Evolutionary conservation across 306 rosid species (phyloP), one percentile per base, ranked within the genome.

Genomic region (Abrus pulchellus): DNA sequence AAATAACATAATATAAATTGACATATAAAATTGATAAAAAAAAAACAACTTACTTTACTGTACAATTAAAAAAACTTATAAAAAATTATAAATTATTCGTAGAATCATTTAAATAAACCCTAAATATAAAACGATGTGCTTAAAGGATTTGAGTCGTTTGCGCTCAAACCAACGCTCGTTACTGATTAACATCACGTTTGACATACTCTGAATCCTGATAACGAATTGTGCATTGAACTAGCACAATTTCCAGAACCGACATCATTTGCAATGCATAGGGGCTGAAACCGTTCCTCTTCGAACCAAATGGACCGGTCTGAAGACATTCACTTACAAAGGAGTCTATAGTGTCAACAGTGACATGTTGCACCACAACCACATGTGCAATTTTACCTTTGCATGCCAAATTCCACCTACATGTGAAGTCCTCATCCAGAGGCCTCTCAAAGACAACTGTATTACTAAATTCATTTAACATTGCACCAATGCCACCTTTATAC

Each of bases 341-440:
- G 7, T 77, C 67, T 13, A 77, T 1, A 32, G 66, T 66, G 40
- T 77, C 45, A 40, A 41, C 41, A 6, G 82, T 77, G 0, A 77
- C 67, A 3, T 77, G 75, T 7, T 64, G 64, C 81, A 77, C 36
- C 10, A 77, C 74, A 8, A 65, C 74, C 43, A 65, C 81, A 52
- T 87, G 97, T 28, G 94, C 91, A 8, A 90, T 82, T 34, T 75
- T 88, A 48, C 92, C 97, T 43, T 88, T 70, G 67, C 97, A 92
- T 1, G 91, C 91, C 72, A 92, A 82, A 73, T 66, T 90, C 97
- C 97, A 92, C 80, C 72, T 77, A 1, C 89, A 85, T 11, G 75
- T 43, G 7, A 92, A 92, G 62, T 83, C 92, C 38, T 82, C 90
- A 33, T 87, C 92, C 1, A 13, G 75, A 5, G 97, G 92, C 43